Base-by-base conservation (phyloP, 352 stramenopile genomes). In the Phytophthora rubi region DNA sequence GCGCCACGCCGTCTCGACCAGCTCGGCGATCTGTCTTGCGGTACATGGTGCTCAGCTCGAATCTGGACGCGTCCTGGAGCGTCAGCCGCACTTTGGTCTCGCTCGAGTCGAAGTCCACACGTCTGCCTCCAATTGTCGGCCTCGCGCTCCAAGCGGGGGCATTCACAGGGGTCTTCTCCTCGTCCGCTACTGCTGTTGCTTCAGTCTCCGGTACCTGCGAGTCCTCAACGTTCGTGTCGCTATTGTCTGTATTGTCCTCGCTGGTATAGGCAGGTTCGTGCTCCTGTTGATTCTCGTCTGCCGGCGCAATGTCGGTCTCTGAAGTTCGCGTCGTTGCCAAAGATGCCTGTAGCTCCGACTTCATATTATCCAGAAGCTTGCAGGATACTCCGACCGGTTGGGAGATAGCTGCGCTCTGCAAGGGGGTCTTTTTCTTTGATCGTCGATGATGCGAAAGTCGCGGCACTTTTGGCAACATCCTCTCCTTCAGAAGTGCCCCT, bases 31-130 rank as follows among this genome's bases (percentile, higher is more conserved):
- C 88, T 1, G 85, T 95, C 70, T 94, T 94, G 57, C 88, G 85
- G 79, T 95, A 95, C 86, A 95, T 95, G 3, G 88, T 84, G 49
- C 77, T 93, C 39, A 95, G 70, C 59, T 91, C 88, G 57, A 95
- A 94, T 55, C 81, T 80, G 21, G 83, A 82, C 12, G 86, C 86
- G 57, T 95, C 88, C 59, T 93, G 88, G 15, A 95, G 39, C 12
- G 80, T 63, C 13, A 95, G 65, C 10, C 86, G 83, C n/a, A 88
- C 85, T 61, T 93, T 95, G 3, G 81, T 91, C 53, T 90, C 84
- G 30, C 73, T 90, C 28, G 85, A 86, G 64, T 91, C 84, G 59
- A 94, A 89, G 45, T 93, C 84, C 9, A 85, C 74, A 3, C 76
- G 76, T 9, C 81, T 75, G 2, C 82, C 82, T 4, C 77, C 80